Evolutionary conservation across 176 grass and related monocot species (phyloP).

Genomic region (Aegilops sharonensis): DNA sequence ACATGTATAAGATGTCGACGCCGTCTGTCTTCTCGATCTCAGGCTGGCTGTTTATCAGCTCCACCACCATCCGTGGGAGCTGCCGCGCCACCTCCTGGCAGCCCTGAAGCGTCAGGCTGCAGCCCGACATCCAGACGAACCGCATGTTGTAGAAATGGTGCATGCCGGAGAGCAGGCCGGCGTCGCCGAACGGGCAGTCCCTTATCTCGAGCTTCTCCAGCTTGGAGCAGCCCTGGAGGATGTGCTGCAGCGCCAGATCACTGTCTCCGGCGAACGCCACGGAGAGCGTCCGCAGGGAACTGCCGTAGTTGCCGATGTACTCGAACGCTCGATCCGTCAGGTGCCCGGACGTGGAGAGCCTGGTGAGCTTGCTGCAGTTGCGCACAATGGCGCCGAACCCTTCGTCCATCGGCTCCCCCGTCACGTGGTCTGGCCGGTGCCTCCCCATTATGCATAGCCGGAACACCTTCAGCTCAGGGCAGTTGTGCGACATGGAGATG

Average conservation of each 20-base stretch:
- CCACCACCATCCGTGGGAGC: conserved; percentile 76
- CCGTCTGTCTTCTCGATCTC: conserved; percentile 30
- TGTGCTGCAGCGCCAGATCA: conserved; percentile 59
- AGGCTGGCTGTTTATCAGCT: conserved; percentile 56
- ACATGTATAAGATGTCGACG: conserved; percentile 92
- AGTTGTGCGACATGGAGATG: conserved; percentile 68
- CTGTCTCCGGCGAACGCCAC: conserved; percentile 83
- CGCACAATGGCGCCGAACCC: conserved; percentile 86
- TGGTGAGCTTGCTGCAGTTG: conserved; percentile 86
- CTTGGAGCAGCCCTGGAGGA: conserved; percentile 77
- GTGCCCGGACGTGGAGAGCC: conserved; percentile 81
- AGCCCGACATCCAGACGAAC: conserved; percentile 89
- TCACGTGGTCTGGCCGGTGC: conserved; percentile 61
- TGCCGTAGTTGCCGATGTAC: conserved; percentile 79
- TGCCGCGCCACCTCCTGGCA: conserved; percentile 79
- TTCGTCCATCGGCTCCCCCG: conserved; percentile 76
- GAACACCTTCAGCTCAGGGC: conserved; percentile 76
- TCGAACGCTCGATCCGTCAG: conserved; percentile 84
- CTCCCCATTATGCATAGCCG: conserved; percentile 92
- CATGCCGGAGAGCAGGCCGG: conserved; percentile 69
- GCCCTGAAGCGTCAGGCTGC: conserved; percentile 65
- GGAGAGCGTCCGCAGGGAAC: conserved; percentile 76
- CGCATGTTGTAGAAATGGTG: conserved; percentile 91
- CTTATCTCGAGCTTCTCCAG: conserved; percentile 99
- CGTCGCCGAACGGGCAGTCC: conserved; percentile 82